Evolutionary conservation across 805 yeast genomes (phyloP).

Genomic region (Yamadazyma tumulicola): DNA sequence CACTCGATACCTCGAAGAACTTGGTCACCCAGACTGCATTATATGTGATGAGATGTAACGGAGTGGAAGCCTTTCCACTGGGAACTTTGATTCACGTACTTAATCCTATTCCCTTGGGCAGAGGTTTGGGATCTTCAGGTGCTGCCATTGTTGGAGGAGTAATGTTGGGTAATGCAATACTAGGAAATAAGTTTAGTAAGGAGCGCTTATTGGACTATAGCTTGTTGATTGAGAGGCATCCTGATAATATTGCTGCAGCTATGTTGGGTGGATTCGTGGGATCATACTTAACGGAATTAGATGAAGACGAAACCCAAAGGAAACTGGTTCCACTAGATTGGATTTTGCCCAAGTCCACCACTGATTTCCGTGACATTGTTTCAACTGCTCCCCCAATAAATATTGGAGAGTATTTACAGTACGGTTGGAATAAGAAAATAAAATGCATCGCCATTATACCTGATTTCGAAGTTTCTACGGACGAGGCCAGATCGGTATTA

Average conservation of each 20-base stretch:
- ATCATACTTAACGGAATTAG: slow-evolving; percentile 79
- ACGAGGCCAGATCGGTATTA: slow-evolving; percentile 83
- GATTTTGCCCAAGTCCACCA: slow-evolving; percentile 69
- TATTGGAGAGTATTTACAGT: slow-evolving; percentile 86
- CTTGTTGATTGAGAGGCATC: slow-evolving; percentile 96
- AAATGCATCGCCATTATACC: slow-evolving; percentile 92
- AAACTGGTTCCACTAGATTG: slow-evolving; percentile 75
- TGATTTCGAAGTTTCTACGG: slow-evolving; percentile 90
- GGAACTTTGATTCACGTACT: slow-evolving; percentile 79
- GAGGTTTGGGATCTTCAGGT: slow-evolving; percentile 97
- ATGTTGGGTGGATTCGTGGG: slow-evolving; percentile 99
- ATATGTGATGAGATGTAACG: slow-evolving; percentile 84
- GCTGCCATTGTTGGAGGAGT: slow-evolving; percentile 99
- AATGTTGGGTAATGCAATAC: slow-evolving; percentile 81
- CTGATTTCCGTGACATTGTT: slow-evolving; percentile 52
- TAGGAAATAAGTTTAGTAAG: slow-evolving; percentile 66
- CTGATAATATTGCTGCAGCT: slow-evolving; percentile 97
- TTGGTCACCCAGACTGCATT: slow-evolving; percentile 90
- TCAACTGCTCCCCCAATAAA: slow-evolving; percentile 62
- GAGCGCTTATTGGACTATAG: slow-evolving; percentile 90
- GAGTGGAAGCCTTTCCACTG: slow-evolving; percentile 68
- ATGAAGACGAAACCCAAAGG: slow-evolving; percentile 65
- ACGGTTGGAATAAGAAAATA: slow-evolving; percentile 75
- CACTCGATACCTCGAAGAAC: slow-evolving; percentile 72
- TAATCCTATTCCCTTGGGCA: slow-evolving; percentile 93